These are phyloP conservation scores for Lasiosphaeria hispida DNA, from an alignment of 495 filamentous ascomycete species.

Conservation along the genomic window DNA sequence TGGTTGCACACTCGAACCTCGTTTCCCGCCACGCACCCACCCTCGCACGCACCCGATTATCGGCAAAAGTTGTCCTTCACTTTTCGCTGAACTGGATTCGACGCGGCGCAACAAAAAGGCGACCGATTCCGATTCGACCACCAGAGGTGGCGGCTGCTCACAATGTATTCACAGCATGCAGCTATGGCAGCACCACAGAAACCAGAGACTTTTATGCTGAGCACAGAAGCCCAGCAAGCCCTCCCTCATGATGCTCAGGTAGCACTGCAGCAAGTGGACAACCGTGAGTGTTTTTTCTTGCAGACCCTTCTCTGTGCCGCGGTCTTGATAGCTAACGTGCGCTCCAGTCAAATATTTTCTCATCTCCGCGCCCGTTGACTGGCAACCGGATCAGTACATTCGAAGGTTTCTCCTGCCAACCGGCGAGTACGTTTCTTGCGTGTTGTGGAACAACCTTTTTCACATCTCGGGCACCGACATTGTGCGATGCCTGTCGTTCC, in stretches of 20 bases:
- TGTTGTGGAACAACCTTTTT: slow-evolving; percentile 97
- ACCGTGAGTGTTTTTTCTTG: slow-evolving; percentile 62
- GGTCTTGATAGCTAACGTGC: slow-evolving; percentile 13
- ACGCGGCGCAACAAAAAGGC: slow-evolving; percentile 7
- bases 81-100: not conserved
- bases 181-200: slow-evolving; percentile 64
- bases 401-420: slow-evolving; percentile 92
- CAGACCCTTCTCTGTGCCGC: not conserved
- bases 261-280: slow-evolving; percentile 96
- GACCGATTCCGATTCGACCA: slow-evolving; percentile 15
- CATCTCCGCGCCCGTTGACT: slow-evolving; percentile 96
- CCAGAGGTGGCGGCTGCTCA: slow-evolving; percentile 21
- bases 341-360: slow-evolving; percentile 96
- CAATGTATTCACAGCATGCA: slow-evolving; percentile 54
- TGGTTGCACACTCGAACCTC: slow-evolving; percentile 11
- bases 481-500: slow-evolving; percentile 94
- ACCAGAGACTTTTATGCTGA: slow-evolving; percentile 98
- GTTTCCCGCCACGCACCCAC: slow-evolving; percentile 13
- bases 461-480: slow-evolving; percentile 99
- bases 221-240: slow-evolving; percentile 90
- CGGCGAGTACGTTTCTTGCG: slow-evolving; percentile 97
- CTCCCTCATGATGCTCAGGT: slow-evolving; percentile 96
- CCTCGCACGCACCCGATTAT: not conserved
- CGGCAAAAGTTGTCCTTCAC: too few species aligned
- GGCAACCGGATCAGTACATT: slow-evolving; percentile 95